Base-by-base conservation (phyloP, 768 basidiomycete species). In the Tricholomella constricta region DNA sequence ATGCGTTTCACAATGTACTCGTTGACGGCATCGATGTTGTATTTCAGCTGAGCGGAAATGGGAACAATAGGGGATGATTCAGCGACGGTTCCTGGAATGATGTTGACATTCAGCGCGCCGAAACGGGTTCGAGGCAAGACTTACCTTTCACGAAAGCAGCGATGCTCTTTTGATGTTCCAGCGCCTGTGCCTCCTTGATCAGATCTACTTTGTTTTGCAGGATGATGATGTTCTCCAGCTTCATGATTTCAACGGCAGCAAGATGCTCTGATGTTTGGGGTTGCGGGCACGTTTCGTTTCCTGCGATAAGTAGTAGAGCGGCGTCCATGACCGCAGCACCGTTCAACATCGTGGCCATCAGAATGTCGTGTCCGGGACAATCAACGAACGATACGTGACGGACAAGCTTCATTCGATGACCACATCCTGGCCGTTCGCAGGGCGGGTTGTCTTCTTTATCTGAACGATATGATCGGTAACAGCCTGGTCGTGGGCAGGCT, bases 281-380 rank as follows among this genome's bases (percentile, higher is more conserved):
- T 67, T 99, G 97, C 1, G 96, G 97, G 70, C 97, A 98, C 2
- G 94, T 92, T 79, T 99, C 97, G 74, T 99, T 99, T 25, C 91
- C 97, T 19, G 97, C 97, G 53, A 99, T 85, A 48, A 99, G 86
- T 1, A 99, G 81, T 0, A 98, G 77, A 4, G 97, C 97, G 48
- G 95, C 97, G 73, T 98, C 95, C 97, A 98, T 99, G 78, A 98
- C 96, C 9, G 97, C 97, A 36, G 97, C 97, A 71, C 96, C 97
- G 81, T 98, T 98, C 62, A 99, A 79, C 97, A 99, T 99, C 59
- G 96, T 99, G 45, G 97, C 97, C 97, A 99, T 99, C 71, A 99
- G 86, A 86, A 99, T 98, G 72, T 98, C 94, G 83, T 96, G 95
- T 56, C 95, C 92, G 1, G 91, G 93, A 62, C 89, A 94, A 72